A percentile compares a stretch with the other conserved stretches of the same genome.
Evolutionary conservation across 2,329 filamentous ascomycete genomes (phyloP).

Genomic region (Botryotinia globosa): DNA sequence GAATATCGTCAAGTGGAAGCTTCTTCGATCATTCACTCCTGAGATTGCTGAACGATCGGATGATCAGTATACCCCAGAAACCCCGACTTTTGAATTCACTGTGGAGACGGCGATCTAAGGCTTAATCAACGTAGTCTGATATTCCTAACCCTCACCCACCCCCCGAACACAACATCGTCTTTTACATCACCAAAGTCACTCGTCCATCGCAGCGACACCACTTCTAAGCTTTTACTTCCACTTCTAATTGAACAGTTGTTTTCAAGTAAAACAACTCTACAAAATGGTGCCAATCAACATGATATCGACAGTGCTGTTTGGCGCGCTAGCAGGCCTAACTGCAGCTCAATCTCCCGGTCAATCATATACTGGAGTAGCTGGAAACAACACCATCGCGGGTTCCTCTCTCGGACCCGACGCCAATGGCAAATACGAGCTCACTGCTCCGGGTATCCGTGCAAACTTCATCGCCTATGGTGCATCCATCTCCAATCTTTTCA

Average conservation of each 20-base stretch:
- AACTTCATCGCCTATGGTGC: conserved; percentile 74
- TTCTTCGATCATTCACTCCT: background rate
- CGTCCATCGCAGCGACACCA: background rate
- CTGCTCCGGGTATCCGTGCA: conserved; percentile 62
- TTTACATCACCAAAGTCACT: background rate
- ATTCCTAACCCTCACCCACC: background rate
- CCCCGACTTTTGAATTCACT: conserved; percentile 10
- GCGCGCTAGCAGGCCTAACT: conserved; percentile 12
- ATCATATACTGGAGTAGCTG: conserved; percentile 30
- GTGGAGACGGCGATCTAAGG: background rate
- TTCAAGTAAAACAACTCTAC: background rate
- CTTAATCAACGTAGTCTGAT: background rate
- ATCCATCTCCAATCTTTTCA: conserved; percentile 66
- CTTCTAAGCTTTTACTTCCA: background rate
- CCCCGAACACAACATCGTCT: background rate
- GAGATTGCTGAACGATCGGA: background rate
- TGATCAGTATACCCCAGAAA: conserved; percentile 1
- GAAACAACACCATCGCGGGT: conserved; percentile 32
- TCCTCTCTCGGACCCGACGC: conserved; percentile 45
- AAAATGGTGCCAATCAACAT: conserved; percentile 3
- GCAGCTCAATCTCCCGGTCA: conserved; percentile 28
- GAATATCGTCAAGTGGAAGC: background rate
- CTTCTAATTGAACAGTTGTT: background rate
- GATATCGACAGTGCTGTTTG: conserved; percentile 2
- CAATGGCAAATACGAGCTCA: conserved; percentile 70